These are phyloP conservation scores for Chrysosporium keratinophilum DNA, from an alignment of 2,329 filamentous ascomycete species.

Conservation along the genomic window DNA sequence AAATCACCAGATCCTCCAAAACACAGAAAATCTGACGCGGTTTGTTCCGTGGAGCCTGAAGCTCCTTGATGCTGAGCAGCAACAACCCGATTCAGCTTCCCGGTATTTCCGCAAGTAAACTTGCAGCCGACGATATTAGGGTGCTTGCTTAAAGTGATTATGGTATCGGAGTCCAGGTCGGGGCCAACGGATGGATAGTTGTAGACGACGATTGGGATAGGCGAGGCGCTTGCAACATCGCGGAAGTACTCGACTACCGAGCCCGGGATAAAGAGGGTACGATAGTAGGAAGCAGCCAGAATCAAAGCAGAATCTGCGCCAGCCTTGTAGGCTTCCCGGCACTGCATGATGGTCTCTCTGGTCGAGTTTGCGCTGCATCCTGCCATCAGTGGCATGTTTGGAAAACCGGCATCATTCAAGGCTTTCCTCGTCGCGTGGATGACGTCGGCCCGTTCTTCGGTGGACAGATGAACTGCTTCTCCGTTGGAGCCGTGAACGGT, in stretches of 20 bases:
- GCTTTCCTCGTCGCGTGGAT: constrained; percentile 70
- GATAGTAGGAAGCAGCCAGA: constrained; percentile 76
- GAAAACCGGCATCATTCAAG: constrained; percentile 68
- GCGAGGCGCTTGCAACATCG: constrained; percentile 62
- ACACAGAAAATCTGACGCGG: constrained; percentile 47
- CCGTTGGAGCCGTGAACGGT: constrained; percentile 87
- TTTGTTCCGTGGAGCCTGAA: neutral
- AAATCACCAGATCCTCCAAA: constrained; percentile 66
- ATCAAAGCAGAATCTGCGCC: constrained; percentile 73
- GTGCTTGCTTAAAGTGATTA: constrained; percentile 68
- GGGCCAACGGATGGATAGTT: constrained; percentile 86
- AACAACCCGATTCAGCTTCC: constrained; percentile 68
- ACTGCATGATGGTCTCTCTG: constrained; percentile 65
- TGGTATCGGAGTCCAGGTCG: constrained; percentile 79
- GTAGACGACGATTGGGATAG: constrained; percentile 73
- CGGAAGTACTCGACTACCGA: constrained; percentile 64
- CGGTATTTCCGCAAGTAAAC: constrained; percentile 85
- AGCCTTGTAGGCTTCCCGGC: constrained; percentile 53
- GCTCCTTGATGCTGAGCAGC: constrained; percentile 10
- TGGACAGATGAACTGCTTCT: constrained; percentile 74
- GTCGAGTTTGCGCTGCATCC: constrained; percentile 75
- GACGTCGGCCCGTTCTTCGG: constrained; percentile 63
- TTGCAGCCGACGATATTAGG: constrained; percentile 81
- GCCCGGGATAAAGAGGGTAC: constrained; percentile 61
- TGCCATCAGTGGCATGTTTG: constrained; percentile 65